A percentile compares a stretch with the other conserved stretches of the same genome.
phyloP scores from a whole-genome alignment of 306 rosid species.

The Quercus aquifolioides region DNA sequence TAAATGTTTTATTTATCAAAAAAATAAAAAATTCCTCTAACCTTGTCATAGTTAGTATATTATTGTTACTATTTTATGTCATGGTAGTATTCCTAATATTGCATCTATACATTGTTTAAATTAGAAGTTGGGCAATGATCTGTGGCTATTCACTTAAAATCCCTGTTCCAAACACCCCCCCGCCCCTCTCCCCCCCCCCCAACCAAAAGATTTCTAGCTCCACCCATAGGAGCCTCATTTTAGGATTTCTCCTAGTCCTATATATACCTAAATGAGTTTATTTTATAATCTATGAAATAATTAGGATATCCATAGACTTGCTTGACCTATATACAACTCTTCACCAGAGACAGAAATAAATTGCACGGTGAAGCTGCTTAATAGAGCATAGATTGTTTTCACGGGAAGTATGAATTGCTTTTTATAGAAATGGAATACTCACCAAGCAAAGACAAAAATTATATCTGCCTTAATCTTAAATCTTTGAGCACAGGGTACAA shows the following conservation, averaged over 20 bases:
- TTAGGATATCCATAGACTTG: background rate
- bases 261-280: background rate
- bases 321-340: background rate
- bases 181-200: background rate
- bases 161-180: no score
- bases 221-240: no score
- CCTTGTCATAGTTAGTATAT: background rate
- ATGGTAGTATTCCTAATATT: background rate
- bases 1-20: background rate
- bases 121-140: background rate
- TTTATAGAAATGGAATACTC: slow-evolving; percentile 31
- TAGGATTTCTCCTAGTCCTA: no score
- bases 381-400: slow-evolving; percentile 11
- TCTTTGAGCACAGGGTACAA: slow-evolving; percentile 83
- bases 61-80: no score
- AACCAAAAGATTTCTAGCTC: background rate
- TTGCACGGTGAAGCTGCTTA: background rate
- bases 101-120: background rate
- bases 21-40: background rate
- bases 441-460: slow-evolving; percentile 95
- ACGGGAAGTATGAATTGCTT: slow-evolving; percentile 1
- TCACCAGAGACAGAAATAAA: background rate
- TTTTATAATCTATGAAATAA: background rate
- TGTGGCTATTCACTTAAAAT: background rate
- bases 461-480: slow-evolving; percentile 92